Conservation (phyloP, 805 yeast genomes). For the Saccharomycopsis babjevae region DNA sequence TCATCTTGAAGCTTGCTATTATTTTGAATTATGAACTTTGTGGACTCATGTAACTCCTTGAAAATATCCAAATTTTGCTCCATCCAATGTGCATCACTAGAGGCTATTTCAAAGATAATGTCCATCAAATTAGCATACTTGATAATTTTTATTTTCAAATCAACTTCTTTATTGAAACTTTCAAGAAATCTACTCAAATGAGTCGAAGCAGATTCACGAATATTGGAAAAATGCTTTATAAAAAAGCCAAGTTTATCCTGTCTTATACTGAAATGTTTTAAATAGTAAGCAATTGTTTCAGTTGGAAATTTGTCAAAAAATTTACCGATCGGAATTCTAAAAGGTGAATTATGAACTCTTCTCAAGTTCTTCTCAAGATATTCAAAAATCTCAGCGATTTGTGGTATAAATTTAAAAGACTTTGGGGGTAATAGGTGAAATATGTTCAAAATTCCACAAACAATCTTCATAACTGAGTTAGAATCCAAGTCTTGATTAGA, state of each 20-base stretch:
- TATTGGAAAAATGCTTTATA: conserved; percentile 37
- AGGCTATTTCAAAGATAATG: conserved; percentile 44
- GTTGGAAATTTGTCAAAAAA: conserved; percentile 75
- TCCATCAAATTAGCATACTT: conserved; percentile 70
- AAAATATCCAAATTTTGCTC: conserved; percentile 37
- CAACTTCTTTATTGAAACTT: conserved; percentile 38
- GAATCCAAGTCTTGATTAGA: conserved; percentile 73
- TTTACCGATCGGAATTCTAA: conserved; percentile 79
- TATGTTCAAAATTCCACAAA: conserved; percentile 81
- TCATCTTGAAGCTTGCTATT: conserved; percentile 35
- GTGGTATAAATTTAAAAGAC: conserved; percentile 86
- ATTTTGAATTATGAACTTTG: conserved; percentile 34
- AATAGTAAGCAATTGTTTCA: conserved; percentile 62
- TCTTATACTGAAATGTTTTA: conserved; percentile 54
- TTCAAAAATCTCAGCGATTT: conserved; percentile 63
- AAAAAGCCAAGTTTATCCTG: conserved; percentile 40
- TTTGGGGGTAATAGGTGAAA: conserved; percentile 88
- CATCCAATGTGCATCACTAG: conserved; percentile 50
- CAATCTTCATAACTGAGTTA: conserved; percentile 75
- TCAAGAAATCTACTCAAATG: conserved; percentile 41
- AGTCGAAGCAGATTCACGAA: conserved; percentile 47
- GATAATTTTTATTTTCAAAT: conserved; percentile 43
- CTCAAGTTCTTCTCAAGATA: conserved; percentile 75
- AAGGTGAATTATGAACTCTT: conserved; percentile 79
- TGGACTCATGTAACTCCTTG: conserved; percentile 32